phyloP scores from a whole-genome alignment of 768 basidiomycete species.

The Boletus vinaceobasis region DNA sequence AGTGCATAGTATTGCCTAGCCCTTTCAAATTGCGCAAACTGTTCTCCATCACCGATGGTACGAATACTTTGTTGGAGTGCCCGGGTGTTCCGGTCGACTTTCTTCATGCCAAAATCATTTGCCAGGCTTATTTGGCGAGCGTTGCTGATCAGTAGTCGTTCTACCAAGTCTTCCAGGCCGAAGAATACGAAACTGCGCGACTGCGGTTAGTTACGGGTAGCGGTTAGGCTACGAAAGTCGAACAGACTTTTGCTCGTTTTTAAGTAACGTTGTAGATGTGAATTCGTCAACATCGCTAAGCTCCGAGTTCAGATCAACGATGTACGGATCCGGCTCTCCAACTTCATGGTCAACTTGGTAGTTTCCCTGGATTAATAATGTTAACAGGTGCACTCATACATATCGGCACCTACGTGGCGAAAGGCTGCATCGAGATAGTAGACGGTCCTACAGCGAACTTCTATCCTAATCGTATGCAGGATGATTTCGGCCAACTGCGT shows the following conservation, averaged over 20 bases:
- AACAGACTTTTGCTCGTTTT: slow-evolving; percentile 64
- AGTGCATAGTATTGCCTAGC: slow-evolving; percentile 80
- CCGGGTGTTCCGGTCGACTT: slow-evolving; percentile 84
- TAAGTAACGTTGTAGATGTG: slow-evolving; percentile 57
- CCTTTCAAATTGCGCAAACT: slow-evolving; percentile 67
- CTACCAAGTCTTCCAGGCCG: slow-evolving; percentile 82
- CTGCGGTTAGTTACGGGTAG: background rate
- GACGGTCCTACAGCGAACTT: slow-evolving; percentile 80
- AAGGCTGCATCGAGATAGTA: slow-evolving; percentile 80
- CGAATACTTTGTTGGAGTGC: slow-evolving; percentile 91
- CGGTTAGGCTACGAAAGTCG: background rate
- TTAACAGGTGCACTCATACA: slow-evolving; percentile 5
- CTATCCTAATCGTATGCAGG: slow-evolving; percentile 82
- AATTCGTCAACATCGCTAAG: slow-evolving; percentile 74
- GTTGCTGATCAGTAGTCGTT: slow-evolving; percentile 73
- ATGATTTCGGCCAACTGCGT: slow-evolving; percentile 85
- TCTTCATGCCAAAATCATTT: slow-evolving; percentile 76
- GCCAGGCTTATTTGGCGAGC: slow-evolving; percentile 66
- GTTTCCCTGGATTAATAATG: slow-evolving; percentile 57
- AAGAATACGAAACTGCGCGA: slow-evolving; percentile 75
- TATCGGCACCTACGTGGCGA: slow-evolving; percentile 52
- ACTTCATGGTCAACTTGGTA: slow-evolving; percentile 81
- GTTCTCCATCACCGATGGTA: slow-evolving; percentile 59
- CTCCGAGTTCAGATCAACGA: slow-evolving; percentile 81
- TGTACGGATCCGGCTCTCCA: slow-evolving; percentile 86